phyloP scores from a whole-genome alignment of 225 moss, liverwort and hornwort species.

The Asterella californica region DNA sequence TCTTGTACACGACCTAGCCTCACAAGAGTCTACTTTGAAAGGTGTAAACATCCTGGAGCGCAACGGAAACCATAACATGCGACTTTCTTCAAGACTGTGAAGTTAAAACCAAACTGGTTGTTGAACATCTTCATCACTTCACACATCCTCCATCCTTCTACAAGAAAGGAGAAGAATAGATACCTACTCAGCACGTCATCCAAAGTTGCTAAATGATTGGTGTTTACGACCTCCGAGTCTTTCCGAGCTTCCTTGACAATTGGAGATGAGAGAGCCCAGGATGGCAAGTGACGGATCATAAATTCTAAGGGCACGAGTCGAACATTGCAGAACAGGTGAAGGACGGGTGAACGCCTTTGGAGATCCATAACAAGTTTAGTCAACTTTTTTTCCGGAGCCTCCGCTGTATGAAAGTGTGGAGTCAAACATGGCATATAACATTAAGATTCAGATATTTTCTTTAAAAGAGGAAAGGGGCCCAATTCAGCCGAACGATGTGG shows the following conservation, averaged over 20 bases:
- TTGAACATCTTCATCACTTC: not conserved
- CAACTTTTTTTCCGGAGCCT: slow-evolving; percentile 73
- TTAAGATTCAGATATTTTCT: too few relatives aligned
- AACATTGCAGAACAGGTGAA: slow-evolving; percentile 79
- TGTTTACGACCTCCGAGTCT: slow-evolving; percentile 50
- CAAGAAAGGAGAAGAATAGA: slow-evolving; percentile 8
- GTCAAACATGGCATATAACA: not conserved
- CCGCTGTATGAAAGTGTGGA: slow-evolving; percentile 45
- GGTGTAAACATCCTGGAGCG: too few relatives aligned
- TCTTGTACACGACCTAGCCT: too few relatives aligned
- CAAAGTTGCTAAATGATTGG: slow-evolving; percentile 57
- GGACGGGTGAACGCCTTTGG: slow-evolving; percentile 63
- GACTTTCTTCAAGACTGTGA: not conserved
- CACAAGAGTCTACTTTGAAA: too few relatives aligned
- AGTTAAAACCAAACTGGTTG: not conserved
- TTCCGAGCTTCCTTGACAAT: slow-evolving; percentile 68
- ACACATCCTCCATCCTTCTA: not conserved
- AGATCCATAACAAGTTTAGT: slow-evolving; percentile 60
- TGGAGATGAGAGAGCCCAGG: slow-evolving; percentile 59
- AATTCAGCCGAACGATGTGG: not conserved
- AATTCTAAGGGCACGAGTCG: slow-evolving; percentile 69
- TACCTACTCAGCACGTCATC: slow-evolving; percentile 75
- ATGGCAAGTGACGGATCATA: slow-evolving; percentile 62
- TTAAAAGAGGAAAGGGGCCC: not conserved
- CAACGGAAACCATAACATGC: not conserved